These are phyloP conservation scores for Pisolithus microcarpus DNA, from an alignment of 768 basidiomycete genomes.

Conservation along the genomic window DNA sequence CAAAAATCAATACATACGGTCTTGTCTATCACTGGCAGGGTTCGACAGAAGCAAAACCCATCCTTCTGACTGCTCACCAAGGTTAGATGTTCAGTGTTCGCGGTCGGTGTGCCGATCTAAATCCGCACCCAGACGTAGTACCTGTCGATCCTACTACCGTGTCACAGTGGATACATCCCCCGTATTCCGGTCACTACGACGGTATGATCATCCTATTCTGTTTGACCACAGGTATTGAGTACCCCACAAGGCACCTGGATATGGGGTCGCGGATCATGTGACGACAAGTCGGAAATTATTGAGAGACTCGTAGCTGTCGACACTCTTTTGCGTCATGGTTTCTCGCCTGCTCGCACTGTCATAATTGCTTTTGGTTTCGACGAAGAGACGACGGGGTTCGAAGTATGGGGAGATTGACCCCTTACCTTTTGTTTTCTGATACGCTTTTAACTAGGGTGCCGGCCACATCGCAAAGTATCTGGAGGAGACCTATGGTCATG, in stretches of 20 bases:
- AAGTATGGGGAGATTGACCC: conserved; percentile 21
- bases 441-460: conserved; percentile 36
- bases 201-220: conserved; percentile 21
- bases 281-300: conserved; percentile 66
- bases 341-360: conserved; percentile 37
- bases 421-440: not conserved
- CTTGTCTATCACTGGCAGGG: conserved; percentile 53
- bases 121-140: conserved; percentile 47
- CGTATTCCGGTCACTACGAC: conserved; percentile 54
- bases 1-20: conserved; percentile 53
- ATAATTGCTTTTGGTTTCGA: conserved; percentile 43
- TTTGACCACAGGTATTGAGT: not conserved
- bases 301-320: conserved; percentile 45
- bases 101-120: not conserved
- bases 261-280: conserved; percentile 70
- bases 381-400: conserved; percentile 45
- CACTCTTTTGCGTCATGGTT: conserved; percentile 37
- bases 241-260: conserved; percentile 41
- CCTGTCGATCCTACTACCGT: conserved; percentile 49
- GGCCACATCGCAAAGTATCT: conserved; percentile 40
- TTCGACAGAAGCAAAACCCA: conserved; percentile 41
- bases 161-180: conserved; percentile 49
- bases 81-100: conserved; percentile 14
- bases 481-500: conserved; percentile 50
- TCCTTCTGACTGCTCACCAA: conserved; percentile 47